Percentiles rank a stretch among this genome's conserved stretches.
These are phyloP conservation scores for Fraxinus albicans DNA, from an alignment of 305 asterid genomes.

Conservation along the genomic window DNA sequence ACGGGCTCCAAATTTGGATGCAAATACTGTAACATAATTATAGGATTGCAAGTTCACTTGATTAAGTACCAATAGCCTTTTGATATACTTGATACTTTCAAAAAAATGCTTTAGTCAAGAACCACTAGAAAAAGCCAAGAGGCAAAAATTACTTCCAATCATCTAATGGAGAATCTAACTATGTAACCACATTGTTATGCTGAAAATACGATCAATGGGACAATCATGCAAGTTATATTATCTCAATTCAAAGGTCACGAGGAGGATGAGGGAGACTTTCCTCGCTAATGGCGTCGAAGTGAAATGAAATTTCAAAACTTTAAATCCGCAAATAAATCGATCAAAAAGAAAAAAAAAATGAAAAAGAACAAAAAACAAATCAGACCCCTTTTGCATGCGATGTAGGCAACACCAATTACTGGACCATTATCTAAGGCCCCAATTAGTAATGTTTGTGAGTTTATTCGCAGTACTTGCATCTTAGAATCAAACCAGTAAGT, in stretches of 20 bases:
- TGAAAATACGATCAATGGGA: neutral
- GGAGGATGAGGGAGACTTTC: too few species aligned
- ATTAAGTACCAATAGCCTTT: neutral
- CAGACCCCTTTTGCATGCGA: neutral
- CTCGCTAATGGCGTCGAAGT: neutral
- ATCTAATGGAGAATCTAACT: neutral
- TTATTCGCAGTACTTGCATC: neutral
- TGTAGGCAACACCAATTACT: neutral
- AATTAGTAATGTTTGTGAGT: neutral
- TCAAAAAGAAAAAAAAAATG: neutral
- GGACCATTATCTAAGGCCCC: neutral
- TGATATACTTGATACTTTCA: neutral
- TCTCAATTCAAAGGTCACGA: neutral
- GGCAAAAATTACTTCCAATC: neutral
- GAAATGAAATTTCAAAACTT: neutral
- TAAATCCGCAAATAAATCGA: neutral
- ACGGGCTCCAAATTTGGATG: neutral
- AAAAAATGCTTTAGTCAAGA: neutral
- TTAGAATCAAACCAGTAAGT: neutral
- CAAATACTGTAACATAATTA: neutral
- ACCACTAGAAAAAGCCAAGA: neutral
- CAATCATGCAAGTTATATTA: neutral
- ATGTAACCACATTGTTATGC: neutral
- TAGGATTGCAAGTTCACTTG: neutral
- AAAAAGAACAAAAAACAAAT: neutral